phyloP scores from a whole-genome alignment of 306 rosid genomes.

The Ceratonia siliqua region DNA sequence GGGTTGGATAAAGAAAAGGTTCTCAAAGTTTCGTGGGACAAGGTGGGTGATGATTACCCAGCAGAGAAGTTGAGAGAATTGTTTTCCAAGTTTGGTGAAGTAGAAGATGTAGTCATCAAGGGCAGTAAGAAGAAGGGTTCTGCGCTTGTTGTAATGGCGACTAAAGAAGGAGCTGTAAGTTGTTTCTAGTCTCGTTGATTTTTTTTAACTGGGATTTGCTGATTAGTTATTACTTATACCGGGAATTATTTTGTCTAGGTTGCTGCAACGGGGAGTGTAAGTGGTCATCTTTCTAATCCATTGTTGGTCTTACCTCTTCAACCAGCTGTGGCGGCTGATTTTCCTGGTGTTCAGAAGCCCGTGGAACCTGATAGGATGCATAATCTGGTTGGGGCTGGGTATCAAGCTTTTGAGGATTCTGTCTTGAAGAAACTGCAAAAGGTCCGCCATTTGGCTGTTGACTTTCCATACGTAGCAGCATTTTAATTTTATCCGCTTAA shows the following conservation, averaged over 20 bases:
- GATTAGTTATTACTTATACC: conserved; percentile 12
- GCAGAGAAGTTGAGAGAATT: conserved; percentile 70
- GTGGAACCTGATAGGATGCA: conserved; percentile 44
- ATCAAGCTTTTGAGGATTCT: conserved; percentile 79
- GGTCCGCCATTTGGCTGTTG: conserved; percentile 43
- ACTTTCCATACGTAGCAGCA: background rate
- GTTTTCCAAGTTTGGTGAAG: conserved; percentile 74
- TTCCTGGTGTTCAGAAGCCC: conserved; percentile 46
- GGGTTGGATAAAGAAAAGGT: conserved; percentile 64
- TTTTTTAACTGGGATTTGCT: background rate
- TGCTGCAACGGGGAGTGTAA: conserved; percentile 60
- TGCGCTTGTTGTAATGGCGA: conserved; percentile 83
- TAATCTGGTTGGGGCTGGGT: conserved; percentile 75
- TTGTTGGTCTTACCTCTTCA: conserved; percentile 80
- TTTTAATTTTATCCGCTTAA: background rate
- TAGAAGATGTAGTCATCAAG: conserved; percentile 90
- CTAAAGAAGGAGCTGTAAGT: conserved; percentile 86
- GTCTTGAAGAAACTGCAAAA: conserved; percentile 75
- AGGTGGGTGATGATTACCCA: conserved; percentile 71
- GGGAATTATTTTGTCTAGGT: conserved; percentile 48
- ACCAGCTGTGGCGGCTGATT: conserved; percentile 49
- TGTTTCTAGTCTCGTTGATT: background rate
- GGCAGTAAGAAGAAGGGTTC: conserved; percentile 77
- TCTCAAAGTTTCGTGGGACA: conserved; percentile 94
- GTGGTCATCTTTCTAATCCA: conserved; percentile 80